These are phyloP conservation scores for Myochromella boudieri DNA, from an alignment of 768 basidiomycete species.

Conservation along the genomic window DNA sequence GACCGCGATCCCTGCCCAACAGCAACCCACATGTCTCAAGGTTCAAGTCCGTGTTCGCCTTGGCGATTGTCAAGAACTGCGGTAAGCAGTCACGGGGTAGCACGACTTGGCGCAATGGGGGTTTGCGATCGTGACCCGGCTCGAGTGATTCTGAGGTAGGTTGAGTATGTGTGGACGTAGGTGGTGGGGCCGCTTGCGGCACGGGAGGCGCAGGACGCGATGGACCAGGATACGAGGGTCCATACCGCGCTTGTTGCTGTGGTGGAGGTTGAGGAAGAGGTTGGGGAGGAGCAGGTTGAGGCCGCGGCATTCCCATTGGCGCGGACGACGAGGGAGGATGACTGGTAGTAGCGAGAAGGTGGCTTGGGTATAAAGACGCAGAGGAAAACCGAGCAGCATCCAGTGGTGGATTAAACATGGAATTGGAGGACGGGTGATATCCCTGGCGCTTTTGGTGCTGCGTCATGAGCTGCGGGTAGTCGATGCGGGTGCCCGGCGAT, in stretches of 20 bases:
- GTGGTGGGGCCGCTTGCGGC: constrained; percentile 15
- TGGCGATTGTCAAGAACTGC: constrained; percentile 75
- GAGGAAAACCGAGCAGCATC: constrained; percentile 27
- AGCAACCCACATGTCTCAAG: constrained; percentile 87
- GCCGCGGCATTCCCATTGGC: constrained; percentile 19
- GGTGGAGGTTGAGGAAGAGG: background rate
- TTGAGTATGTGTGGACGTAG: constrained; percentile 9
- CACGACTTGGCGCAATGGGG: constrained; percentile 41
- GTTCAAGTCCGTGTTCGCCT: constrained; percentile 74
- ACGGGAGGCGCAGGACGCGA: constrained; percentile 26
- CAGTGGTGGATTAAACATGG: constrained; percentile 57
- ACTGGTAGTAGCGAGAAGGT: constrained; percentile 11
- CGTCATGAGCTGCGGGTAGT: constrained; percentile 76
- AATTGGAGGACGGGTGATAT: constrained; percentile 73
- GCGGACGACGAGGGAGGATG: constrained; percentile 12
- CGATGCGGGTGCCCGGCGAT: constrained; percentile 52
- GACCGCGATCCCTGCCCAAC: constrained; percentile 64
- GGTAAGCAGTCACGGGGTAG: constrained; percentile 75
- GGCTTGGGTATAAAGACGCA: constrained; percentile 16
- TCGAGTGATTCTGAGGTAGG: constrained; percentile 20
- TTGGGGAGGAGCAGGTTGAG: constrained; percentile 11
- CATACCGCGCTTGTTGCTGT: background rate
- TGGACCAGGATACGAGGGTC: constrained; percentile 18
- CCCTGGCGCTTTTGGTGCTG: constrained; percentile 78
- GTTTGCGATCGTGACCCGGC: constrained; percentile 53